Evolutionary conservation across 1,284 basidiomycete genomes (phyloP), one percentile per base, ranked within the genome.

Genomic region (Mrakiaceae sp.): DNA sequence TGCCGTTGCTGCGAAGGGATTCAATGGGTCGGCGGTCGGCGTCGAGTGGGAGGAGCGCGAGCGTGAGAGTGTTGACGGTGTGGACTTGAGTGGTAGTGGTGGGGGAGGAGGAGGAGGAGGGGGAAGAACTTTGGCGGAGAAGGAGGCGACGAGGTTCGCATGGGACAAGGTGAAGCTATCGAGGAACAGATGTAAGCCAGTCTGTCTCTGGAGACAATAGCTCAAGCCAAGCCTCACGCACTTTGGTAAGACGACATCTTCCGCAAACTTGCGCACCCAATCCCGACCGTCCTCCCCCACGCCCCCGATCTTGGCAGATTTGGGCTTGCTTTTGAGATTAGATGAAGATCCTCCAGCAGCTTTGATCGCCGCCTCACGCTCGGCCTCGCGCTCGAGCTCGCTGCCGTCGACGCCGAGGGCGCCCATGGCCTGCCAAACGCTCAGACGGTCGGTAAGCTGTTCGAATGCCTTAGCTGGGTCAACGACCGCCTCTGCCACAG

Each of bases 381-480:
- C 48, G 46, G 16, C 42, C 48, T 51, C 10, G 27, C 62, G 39
- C 11, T 58, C 47, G 16, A 51, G 47, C 3, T 27, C 42, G 9
- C 40, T 43, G 3, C 10, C 62, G n/a, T 63, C 62, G 8, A 63
- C 53, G 3, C 62, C 62, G 10, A 63, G 16, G 8, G 62, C 46
- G 3, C 57, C 62, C 11, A 63, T 14, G 16, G 62, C 62, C 48
- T 63, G 62, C 62, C 62, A 63, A 12, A 63, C 53, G 5, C 53
- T 58, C 44, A 63, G 39, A 7, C 62, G 55, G 39, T 63, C 62
- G 3, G 62, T 63, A 5, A 63, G 56, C 51, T 63, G 62, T 11
- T 63, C 62, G 14, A 63, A 49, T 11, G 62, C 46, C 39, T 63
- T 63, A 14, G 44, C 8, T 12, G 51, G 40, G 3, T 47, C 47